These are phyloP conservation scores for Aeminium ludgeri DNA, from an alignment of 495 filamentous ascomycete genomes.

Conservation along the genomic window DNA sequence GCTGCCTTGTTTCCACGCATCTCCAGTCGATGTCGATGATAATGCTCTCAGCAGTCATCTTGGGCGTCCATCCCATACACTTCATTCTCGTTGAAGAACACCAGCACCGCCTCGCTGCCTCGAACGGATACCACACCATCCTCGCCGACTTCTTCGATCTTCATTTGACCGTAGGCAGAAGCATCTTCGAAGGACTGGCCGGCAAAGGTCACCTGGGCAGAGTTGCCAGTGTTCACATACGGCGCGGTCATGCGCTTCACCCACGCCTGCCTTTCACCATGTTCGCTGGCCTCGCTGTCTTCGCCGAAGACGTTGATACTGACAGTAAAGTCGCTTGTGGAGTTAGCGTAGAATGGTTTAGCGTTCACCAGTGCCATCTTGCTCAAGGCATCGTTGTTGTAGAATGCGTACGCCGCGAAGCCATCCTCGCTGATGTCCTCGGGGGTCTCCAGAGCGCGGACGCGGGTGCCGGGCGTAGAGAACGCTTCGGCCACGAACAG, in stretches of 20 bases:
- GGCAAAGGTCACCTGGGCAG: neutral
- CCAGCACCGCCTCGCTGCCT: conserved; percentile 5
- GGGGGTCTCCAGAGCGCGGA: neutral
- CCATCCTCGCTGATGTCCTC: neutral
- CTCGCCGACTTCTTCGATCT: neutral
- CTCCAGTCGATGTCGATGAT: no score
- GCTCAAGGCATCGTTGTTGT: neutral
- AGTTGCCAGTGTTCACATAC: neutral
- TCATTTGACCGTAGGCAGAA: neutral
- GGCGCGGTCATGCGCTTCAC: conserved; percentile 1
- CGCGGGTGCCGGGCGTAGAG: neutral
- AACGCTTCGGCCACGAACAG: conserved; percentile 3
- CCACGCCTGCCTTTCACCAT: neutral
- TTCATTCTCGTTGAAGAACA: neutral
- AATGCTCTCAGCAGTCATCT: neutral
- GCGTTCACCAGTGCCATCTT: neutral
- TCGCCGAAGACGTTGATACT: neutral
- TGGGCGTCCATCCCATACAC: neutral
- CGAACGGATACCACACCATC: neutral
- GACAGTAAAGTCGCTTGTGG: neutral
- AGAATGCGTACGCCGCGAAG: conserved; percentile 2
- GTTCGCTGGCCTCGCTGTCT: neutral
- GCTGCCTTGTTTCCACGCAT: no score
- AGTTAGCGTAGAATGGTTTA: conserved; percentile 4
- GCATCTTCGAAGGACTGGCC: neutral